Evolutionary conservation across 2,329 filamentous ascomycete species (phyloP).

Genomic region (Neofusicoccum umdonicola): DNA sequence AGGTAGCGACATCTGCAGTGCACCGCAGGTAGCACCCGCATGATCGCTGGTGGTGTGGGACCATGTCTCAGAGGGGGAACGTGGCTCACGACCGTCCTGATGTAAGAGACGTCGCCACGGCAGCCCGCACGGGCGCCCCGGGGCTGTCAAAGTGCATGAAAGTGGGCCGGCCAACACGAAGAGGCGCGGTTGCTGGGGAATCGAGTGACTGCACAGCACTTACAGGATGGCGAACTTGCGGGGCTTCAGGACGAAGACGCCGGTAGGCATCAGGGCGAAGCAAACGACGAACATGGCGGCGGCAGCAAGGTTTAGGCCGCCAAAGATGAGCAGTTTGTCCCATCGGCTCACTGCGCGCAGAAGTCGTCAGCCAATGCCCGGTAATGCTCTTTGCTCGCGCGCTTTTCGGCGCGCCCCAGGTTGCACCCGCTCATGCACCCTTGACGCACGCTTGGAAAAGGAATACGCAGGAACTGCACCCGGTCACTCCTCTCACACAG

Average conservation of each 20-base stretch:
- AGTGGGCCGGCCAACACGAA: slow-evolving; percentile 7
- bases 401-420: slow-evolving; percentile 12
- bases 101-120: slow-evolving; percentile 18
- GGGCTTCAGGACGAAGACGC: slow-evolving; percentile 70
- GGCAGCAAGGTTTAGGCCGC: slow-evolving; percentile 84
- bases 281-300: slow-evolving; percentile 89
- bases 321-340: slow-evolving; percentile 92
- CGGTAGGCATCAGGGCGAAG: slow-evolving; percentile 78
- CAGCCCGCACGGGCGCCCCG: not conserved
- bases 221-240: slow-evolving; percentile 97
- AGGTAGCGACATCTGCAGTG: slow-evolving; percentile 35
- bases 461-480: slow-evolving; percentile 44
- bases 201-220: slow-evolving; percentile 49
- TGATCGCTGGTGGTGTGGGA: slow-evolving; percentile 35
- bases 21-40: slow-evolving; percentile 40
- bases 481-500: slow-evolving; percentile 30
- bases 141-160: slow-evolving; percentile 17
- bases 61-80: slow-evolving; percentile 27
- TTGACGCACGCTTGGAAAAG: slow-evolving; percentile 33
- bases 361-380: slow-evolving; percentile 10
- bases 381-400: not conserved
- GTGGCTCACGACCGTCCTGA: slow-evolving; percentile 37
- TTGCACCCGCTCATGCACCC: slow-evolving; percentile 34
- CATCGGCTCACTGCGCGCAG: slow-evolving; percentile 78
- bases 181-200: slow-evolving; percentile 22